Evolutionary conservation across 208 protist genomes (phyloP).

Genomic region (Trypanosoma conorhini): DNA sequence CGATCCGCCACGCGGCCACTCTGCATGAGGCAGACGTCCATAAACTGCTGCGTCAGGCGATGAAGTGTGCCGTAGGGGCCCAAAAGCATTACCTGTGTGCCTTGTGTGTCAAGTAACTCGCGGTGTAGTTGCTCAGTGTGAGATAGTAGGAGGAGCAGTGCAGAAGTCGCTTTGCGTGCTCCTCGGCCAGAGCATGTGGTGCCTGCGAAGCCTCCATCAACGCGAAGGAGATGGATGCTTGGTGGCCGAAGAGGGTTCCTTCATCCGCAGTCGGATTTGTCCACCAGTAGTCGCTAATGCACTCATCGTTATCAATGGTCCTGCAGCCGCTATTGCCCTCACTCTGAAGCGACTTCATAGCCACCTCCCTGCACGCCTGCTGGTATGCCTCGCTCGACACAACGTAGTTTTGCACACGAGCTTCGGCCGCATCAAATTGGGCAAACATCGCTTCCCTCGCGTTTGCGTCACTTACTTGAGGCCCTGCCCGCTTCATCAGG

Average conservation of each 20-base stretch:
- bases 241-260: background rate
- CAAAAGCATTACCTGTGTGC: constrained; percentile 74
- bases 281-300: constrained; percentile 28
- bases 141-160: constrained; percentile 70
- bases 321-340: background rate
- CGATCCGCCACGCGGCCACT: constrained; percentile 38
- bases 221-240: background rate
- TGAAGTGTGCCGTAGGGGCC: constrained; percentile 69
- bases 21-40: constrained; percentile 80
- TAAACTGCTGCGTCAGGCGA: constrained; percentile 49
- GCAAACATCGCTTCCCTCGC: constrained; percentile 19
- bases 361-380: constrained; percentile 15
- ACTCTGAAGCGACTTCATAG: constrained; percentile 13
- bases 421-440: constrained; percentile 21
- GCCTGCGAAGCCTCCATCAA: background rate
- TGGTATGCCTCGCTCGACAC: constrained; percentile 27
- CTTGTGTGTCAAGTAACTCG: constrained; percentile 75
- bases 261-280: constrained; percentile 33
- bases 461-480: constrained; percentile 22
- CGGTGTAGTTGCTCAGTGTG: constrained; percentile 42
- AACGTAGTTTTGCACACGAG: constrained; percentile 14
- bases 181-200: constrained; percentile 15
- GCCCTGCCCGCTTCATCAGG: constrained; percentile 45
- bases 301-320: background rate
- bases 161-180: constrained; percentile 43